Percentiles rank a stretch among this genome's conserved stretches.
Evolutionary conservation across 2,329 filamentous ascomycete genomes (phyloP).

Genomic region (Sclerotinia borealis): DNA sequence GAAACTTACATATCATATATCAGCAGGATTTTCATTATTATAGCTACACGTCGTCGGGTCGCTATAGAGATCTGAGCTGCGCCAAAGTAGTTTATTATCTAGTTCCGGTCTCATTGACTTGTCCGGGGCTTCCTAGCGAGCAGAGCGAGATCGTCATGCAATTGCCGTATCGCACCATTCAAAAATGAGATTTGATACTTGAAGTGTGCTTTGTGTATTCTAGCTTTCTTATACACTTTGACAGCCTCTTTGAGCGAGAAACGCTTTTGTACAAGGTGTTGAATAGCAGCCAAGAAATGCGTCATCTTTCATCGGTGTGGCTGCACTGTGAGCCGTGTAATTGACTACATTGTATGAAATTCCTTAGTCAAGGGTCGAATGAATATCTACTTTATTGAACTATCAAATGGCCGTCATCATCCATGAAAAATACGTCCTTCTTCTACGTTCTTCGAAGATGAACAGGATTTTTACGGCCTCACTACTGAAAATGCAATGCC

Average conservation of each 20-base stretch:
- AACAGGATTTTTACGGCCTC: neutral
- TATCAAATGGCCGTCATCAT: neutral
- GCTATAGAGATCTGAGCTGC: constrained; percentile 37
- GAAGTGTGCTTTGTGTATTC: neutral
- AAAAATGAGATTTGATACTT: constrained; percentile 36
- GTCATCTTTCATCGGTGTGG: neutral
- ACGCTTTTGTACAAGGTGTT: neutral
- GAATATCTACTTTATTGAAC: neutral
- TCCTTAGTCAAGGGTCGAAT: neutral
- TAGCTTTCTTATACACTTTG: neutral
- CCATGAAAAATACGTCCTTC: neutral
- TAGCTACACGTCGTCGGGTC: constrained; percentile 38
- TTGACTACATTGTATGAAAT: neutral
- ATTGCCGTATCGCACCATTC: constrained; percentile 35
- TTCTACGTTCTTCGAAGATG: neutral
- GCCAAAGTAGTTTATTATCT: constrained; percentile 32
- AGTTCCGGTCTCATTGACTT: constrained; percentile 34
- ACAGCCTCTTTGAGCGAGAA: neutral
- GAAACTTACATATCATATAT: too few relatives aligned
- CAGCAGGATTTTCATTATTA: constrained; percentile 33
- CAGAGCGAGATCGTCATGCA: constrained; percentile 33
- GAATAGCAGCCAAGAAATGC: neutral
- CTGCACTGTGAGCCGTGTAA: neutral
- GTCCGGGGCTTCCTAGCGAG: constrained; percentile 35
- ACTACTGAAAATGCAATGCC: constrained; percentile 28